A percentile compares a stretch with the other conserved stretches of the same genome.
Evolutionary conservation across 2,329 filamentous ascomycete species (phyloP).

Genomic region (Colletotrichum liriopes): DNA sequence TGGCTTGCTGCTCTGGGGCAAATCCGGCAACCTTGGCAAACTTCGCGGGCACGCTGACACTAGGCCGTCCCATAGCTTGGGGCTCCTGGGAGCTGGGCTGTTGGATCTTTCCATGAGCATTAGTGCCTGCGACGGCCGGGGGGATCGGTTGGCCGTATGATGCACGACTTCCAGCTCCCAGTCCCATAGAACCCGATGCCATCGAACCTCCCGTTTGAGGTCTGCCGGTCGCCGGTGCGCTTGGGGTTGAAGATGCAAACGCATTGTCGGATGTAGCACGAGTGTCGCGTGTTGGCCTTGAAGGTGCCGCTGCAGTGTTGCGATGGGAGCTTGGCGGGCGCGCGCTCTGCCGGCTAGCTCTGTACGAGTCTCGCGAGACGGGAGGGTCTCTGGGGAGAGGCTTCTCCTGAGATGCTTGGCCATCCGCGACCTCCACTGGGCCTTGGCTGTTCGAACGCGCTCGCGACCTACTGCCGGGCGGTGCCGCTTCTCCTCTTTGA

Average conservation of each 20-base stretch:
- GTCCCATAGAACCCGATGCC: conserved; percentile 78
- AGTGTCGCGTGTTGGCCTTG: conserved; percentile 65
- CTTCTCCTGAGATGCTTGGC: conserved; percentile 64
- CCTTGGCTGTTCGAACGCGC: conserved; percentile 70
- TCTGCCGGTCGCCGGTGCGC: conserved; percentile 64
- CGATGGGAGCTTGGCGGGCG: conserved; percentile 66
- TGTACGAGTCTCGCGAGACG: conserved; percentile 60
- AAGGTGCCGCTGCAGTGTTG: conserved; percentile 53
- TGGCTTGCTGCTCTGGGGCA: conserved; percentile 63
- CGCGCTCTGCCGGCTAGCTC: conserved; percentile 54
- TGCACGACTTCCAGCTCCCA: conserved; percentile 67
- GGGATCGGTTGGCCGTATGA: conserved; percentile 92
- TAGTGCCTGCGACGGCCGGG: conserved; percentile 89
- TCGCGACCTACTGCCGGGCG: conserved; percentile 48
- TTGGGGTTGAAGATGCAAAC: conserved; percentile 67
- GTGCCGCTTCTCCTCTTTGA: conserved; percentile 71
- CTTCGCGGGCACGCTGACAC: conserved; percentile 73
- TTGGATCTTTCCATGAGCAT: conserved; percentile 90
- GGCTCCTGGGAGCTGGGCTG: conserved; percentile 87
- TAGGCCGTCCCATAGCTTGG: conserved; percentile 73
- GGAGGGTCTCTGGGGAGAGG: conserved; percentile 73
- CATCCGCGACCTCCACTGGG: conserved; percentile 60
- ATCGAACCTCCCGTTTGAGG: conserved; percentile 89
- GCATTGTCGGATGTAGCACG: conserved; percentile 69
- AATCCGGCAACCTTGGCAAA: conserved; percentile 73